A percentile compares a stretch with the other conserved stretches of the same genome.
phyloP scores from a whole-genome alignment of 495 filamentous ascomycete genomes.

The Talaromyces stipitatus region DNA sequence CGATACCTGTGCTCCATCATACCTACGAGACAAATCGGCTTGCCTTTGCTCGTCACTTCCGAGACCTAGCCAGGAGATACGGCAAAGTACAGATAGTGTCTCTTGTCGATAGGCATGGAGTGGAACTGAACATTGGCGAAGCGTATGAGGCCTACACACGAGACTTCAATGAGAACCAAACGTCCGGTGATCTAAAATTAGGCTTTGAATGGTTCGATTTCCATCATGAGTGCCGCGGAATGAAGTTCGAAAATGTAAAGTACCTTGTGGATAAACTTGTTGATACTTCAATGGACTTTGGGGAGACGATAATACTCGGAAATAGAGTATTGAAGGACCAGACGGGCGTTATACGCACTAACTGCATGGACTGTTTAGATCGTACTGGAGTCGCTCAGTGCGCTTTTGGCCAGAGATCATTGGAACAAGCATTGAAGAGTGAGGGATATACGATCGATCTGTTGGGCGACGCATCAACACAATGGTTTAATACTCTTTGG shows the following conservation, averaged over 20 bases:
- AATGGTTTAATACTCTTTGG: constrained; percentile 94
- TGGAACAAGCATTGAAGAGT: constrained; percentile 68
- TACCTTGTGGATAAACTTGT: constrained; percentile 64
- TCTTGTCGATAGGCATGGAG: constrained; percentile 77
- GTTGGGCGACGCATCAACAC: constrained; percentile 61
- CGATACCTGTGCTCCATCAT: constrained; percentile 71
- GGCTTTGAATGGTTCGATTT: constrained; percentile 96
- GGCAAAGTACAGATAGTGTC: constrained; percentile 72
- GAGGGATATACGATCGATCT: constrained; percentile 64
- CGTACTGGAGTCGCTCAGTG: constrained; percentile 91
- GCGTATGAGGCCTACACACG: constrained; percentile 61
- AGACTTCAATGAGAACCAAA: constrained; percentile 53
- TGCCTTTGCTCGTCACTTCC: constrained; percentile 76
- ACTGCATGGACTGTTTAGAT: constrained; percentile 97
- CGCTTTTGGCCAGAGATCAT: constrained; percentile 66
- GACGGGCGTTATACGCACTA: constrained; percentile 72
- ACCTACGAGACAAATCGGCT: constrained; percentile 64
- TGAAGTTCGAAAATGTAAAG: constrained; percentile 94
- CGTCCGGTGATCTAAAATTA: constrained; percentile 45
- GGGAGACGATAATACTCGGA: constrained; percentile 52
- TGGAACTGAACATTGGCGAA: constrained; percentile 69
- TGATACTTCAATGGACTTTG: constrained; percentile 52
- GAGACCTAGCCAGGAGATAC: constrained; percentile 55
- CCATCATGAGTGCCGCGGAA: constrained; percentile 79
- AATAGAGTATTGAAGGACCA: constrained; percentile 50